Base-by-base conservation (phyloP, 305 asterid species). In the Fraxinus ornus region DNA sequence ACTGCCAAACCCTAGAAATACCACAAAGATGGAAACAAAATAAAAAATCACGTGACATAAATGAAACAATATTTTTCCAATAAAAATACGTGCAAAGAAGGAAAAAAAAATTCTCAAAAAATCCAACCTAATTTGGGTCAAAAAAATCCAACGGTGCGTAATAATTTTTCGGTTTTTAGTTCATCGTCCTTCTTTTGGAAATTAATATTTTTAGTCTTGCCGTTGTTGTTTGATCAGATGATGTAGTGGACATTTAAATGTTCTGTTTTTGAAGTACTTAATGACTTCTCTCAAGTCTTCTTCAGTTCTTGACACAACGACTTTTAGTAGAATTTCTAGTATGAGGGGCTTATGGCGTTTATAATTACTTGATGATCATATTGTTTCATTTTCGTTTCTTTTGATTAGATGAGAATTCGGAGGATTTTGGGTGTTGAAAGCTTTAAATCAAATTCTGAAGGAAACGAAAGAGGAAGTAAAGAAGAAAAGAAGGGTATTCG, bases 401-500 rank as follows among this genome's bases (percentile, higher is more conserved):
- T 22, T 33, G 35, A 2, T 33, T 81, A 83, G 85, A 84, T 84
- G 80, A 82, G 66, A 83, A 75, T 79, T 77, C 6, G 76, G 75
- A 44, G 39, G 86, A 35, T 78, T 62, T 82, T 30, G 73, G 44
- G 44, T 37, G 44, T 37, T 37, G 44, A 37, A 37, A 37, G 44
- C 12, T 7, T 37, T 8, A 37, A 37, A 37, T 37, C 44, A 37
- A 37, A 7, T 37, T 37, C 44, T 37, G 12, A 37, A 37, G 80
- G 19, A 52, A 28, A 55, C 6, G 55, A 4, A 83, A 78, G 74
- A 83, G 84, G 78, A 62, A 75, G 57, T 17, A 9, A 84, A 80
- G 84, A 80, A 81, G 84, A 71, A 32, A 89, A 68, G 68, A 86
- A 79, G 73, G 81, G 44, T 22, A 41, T 60, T 7, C 68, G 55